Percentiles rank a stretch among this genome's conserved stretches.
Evolutionary conservation across 345 rosid genomes (phyloP).

Genomic region (Mallotus nudiflorus): DNA sequence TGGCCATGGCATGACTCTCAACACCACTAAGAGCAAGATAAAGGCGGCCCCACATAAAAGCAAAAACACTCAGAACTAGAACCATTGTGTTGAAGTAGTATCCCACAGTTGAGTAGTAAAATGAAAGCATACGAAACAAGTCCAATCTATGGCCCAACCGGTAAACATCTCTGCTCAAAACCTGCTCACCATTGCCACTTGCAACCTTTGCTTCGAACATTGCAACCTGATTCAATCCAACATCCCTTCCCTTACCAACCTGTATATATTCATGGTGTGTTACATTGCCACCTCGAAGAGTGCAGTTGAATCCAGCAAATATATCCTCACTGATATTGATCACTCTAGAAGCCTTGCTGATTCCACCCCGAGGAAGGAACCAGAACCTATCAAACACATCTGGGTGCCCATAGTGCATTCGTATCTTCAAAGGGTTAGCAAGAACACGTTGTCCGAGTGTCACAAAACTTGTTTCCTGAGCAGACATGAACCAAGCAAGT

Average conservation of each 20-base stretch:
- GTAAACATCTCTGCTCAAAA: slow-evolving; percentile 83
- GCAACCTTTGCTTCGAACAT: slow-evolving; percentile 93
- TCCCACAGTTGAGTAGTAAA: slow-evolving; percentile 72
- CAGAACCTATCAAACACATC: slow-evolving; percentile 93
- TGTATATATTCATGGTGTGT: slow-evolving; percentile 93
- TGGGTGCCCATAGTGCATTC: slow-evolving; percentile 95
- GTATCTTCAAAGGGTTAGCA: slow-evolving; percentile 82
- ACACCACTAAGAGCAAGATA: slow-evolving; percentile 88
- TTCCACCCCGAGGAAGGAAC: slow-evolving; percentile 84
- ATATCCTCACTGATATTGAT: slow-evolving; percentile 93
- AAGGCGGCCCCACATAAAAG: slow-evolving; percentile 84
- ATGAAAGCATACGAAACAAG: slow-evolving; percentile 84
- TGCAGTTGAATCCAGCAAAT: slow-evolving; percentile 91
- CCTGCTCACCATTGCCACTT: slow-evolving; percentile 94
- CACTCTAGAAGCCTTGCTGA: slow-evolving; percentile 88
- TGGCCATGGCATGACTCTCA: slow-evolving; percentile 44
- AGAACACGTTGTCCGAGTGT: slow-evolving; percentile 93
- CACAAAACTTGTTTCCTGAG: slow-evolving; percentile 82
- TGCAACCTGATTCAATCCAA: slow-evolving; percentile 82
- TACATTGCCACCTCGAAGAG: slow-evolving; percentile 87
- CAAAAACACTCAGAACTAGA: slow-evolving; percentile 65
- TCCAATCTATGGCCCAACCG: slow-evolving; percentile 87
- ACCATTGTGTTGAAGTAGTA: slow-evolving; percentile 73
- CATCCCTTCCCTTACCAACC: slow-evolving; percentile 94
- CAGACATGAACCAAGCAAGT: slow-evolving; percentile 95